Evolutionary conservation across 2,329 filamentous ascomycete species (phyloP).

Genomic region (Xylariaceae sp.): DNA sequence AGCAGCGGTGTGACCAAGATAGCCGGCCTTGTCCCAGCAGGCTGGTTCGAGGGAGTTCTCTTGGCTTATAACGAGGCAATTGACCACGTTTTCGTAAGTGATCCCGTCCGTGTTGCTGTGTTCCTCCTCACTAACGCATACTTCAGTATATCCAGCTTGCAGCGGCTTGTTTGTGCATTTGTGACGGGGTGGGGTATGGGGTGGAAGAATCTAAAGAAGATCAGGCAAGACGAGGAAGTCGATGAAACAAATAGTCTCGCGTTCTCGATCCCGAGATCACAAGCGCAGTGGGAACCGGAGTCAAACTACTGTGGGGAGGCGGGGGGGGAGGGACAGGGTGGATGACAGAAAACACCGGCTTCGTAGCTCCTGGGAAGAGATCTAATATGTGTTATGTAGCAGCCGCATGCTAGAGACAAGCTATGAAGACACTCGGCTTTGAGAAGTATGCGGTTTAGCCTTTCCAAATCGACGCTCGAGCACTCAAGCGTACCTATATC

Average conservation of each 20-base stretch:
- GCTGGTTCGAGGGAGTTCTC: constrained; percentile 39
- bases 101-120: neutral
- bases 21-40: constrained; percentile 38
- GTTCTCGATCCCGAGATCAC: neutral
- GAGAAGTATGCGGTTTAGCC: no score
- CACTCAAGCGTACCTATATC: no score
- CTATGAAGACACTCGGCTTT: no score
- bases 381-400: no score
- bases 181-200: constrained; percentile 29
- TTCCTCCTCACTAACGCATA: neutral
- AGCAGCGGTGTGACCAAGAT: constrained; percentile 47
- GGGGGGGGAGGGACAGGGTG: no score
- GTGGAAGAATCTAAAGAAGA: constrained; percentile 29
- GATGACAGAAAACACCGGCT: no score
- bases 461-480: no score
- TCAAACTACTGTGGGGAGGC: neutral
- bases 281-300: neutral
- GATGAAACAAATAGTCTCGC: constrained; percentile 2
- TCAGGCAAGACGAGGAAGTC: constrained; percentile 22
- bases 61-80: constrained; percentile 37
- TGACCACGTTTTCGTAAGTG: constrained; percentile 28
- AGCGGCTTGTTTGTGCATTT: constrained; percentile 25
- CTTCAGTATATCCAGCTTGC: constrained; percentile 31
- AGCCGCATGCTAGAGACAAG: no score
- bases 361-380: no score